phyloP scores from a whole-genome alignment of 345 rosid species.

The Syzygium aqueum region DNA sequence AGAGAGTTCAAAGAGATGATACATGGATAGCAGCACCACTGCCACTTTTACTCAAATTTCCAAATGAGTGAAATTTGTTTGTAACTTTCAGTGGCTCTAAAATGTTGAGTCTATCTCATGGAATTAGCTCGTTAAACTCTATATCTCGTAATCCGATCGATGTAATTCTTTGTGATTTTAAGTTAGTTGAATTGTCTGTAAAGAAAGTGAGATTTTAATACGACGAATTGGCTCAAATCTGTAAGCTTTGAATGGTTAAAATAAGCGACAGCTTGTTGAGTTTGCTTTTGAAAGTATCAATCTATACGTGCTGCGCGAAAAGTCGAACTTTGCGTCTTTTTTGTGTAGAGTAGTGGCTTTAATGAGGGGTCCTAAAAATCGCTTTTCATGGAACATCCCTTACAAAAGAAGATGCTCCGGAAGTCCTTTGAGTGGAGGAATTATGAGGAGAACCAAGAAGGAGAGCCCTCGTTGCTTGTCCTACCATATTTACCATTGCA shows the following conservation, averaged over 20 bases:
- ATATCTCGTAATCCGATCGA: not conserved
- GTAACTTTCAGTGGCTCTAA: not conserved
- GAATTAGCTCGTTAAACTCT: accelerated
- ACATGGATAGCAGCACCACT: not conserved
- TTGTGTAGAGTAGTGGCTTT: not conserved
- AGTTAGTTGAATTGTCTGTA: not conserved
- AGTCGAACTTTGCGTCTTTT: not conserved
- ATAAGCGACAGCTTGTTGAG: not conserved
- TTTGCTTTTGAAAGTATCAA: not conserved
- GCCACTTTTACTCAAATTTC: not conserved
- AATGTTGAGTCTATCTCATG: not conserved
- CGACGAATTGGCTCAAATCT: not conserved
- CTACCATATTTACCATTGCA: not conserved
- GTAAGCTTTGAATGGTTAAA: not conserved
- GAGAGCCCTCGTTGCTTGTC: not conserved
- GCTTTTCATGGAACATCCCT: not conserved
- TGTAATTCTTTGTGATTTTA: not conserved
- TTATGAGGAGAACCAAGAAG: not conserved
- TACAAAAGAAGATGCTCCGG: not conserved
- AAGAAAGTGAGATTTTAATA: not conserved
- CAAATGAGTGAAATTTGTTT: not conserved
- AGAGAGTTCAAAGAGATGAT: not conserved
- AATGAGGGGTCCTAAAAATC: not conserved
- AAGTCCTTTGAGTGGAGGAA: not conserved
- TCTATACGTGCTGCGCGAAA: not conserved